These are phyloP conservation scores for Wickerhamiella cacticola DNA, from an alignment of 805 yeast species.

Conservation along the genomic window DNA sequence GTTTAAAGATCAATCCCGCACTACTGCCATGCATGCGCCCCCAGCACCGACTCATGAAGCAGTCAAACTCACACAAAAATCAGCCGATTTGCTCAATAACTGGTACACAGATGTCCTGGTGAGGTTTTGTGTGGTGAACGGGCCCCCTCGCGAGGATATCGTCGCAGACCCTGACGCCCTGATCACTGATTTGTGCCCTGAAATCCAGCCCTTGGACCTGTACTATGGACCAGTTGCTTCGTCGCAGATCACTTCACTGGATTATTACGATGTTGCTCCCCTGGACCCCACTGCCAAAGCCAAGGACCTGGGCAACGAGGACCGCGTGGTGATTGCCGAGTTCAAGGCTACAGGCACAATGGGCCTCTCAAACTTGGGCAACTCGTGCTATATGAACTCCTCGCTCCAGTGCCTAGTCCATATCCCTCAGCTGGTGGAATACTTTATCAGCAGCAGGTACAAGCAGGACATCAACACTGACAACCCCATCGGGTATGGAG, in stretches of 20 bases:
- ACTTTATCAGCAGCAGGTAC: constrained; percentile 49
- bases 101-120: constrained; percentile 8
- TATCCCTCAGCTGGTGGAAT: constrained; percentile 67
- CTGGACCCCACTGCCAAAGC: constrained; percentile 1
- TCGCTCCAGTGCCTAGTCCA: constrained; percentile 82
- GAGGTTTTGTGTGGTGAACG: constrained; percentile 5
- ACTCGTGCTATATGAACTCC: constrained; percentile 90
- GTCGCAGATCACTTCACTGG: not conserved
- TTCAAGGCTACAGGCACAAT: constrained; percentile 35
- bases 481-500: constrained; percentile 80
- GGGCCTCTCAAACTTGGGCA: constrained; percentile 68
- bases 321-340: constrained; percentile 12
- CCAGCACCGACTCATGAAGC: not conserved
- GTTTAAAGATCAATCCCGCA: not conserved
- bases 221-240: not conserved
- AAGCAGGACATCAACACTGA: constrained; percentile 53
- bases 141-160: not conserved
- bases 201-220: not conserved
- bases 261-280: constrained; percentile 4
- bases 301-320: constrained; percentile 12
- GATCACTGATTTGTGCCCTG: not conserved
- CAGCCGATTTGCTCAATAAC: not conserved
- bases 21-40: not conserved
- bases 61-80: constrained; percentile 1
- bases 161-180: not conserved